Conservation (phyloP, 208 protist species). For the Leishmania tropica region DNA sequence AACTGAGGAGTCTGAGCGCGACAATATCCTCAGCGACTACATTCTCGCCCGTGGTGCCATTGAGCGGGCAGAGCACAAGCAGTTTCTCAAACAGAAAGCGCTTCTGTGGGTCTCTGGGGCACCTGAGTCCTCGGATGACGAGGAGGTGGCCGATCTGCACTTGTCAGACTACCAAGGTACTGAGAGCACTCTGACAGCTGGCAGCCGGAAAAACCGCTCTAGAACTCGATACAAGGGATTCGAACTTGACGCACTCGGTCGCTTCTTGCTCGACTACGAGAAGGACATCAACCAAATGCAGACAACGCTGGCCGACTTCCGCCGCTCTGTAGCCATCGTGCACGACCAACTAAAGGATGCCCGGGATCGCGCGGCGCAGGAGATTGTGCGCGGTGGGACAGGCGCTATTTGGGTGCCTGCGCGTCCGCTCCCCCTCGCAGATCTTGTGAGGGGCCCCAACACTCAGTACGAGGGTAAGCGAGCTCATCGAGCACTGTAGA, state of each 20-base stretch:
- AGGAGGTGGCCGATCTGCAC: constrained; percentile 1
- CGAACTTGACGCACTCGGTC: constrained; percentile 35
- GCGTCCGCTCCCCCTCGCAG: constrained; percentile 41
- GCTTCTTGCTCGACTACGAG: constrained; percentile 46
- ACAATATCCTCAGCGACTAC: constrained; percentile 22
- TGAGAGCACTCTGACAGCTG: neutral
- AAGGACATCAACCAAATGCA: constrained; percentile 35
- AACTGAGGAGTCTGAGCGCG: constrained; percentile 11
- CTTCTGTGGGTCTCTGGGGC: neutral
- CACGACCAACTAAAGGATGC: constrained; percentile 44
- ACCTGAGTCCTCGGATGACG: constrained; percentile 13
- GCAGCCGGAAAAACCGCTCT: neutral
- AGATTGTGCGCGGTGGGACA: constrained; percentile 33
- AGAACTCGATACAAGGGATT: constrained; percentile 41
- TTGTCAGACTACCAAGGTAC: neutral
- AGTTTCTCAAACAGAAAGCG: constrained; percentile 18
- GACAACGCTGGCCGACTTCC: constrained; percentile 16
- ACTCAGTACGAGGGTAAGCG: constrained; percentile 35
- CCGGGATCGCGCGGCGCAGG: constrained; percentile 38
- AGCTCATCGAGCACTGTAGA: neutral
- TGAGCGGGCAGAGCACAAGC: constrained; percentile 34
- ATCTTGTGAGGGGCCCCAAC: constrained; percentile 36
- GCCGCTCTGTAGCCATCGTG: constrained; percentile 25
- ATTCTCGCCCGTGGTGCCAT: constrained; percentile 14
- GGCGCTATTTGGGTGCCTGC: constrained; percentile 45